Conservation (phyloP, 306 rosid species). For the Rosa rugosa region DNA sequence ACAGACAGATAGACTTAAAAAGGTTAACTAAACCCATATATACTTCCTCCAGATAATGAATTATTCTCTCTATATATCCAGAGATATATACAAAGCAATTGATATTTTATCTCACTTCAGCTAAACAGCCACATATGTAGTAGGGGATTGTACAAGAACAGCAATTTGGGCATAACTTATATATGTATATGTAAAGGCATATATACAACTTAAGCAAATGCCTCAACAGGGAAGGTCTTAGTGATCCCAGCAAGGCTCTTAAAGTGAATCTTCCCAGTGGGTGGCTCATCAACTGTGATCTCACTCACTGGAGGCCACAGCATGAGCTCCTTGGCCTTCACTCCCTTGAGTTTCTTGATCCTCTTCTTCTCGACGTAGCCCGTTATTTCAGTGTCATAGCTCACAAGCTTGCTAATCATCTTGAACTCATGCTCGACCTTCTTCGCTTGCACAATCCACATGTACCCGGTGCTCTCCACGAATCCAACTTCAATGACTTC, state of each 20-base stretch:
- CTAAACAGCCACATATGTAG: not conserved
- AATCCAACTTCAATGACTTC: slow-evolving; percentile 67
- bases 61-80: not conserved
- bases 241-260: slow-evolving; percentile 89
- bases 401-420: slow-evolving; percentile 61
- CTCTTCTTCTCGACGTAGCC: slow-evolving; percentile 54
- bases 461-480: slow-evolving; percentile 59
- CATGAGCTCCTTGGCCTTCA: slow-evolving; percentile 84
- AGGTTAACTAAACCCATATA: no score
- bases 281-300: slow-evolving; percentile 43
- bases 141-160: not conserved
- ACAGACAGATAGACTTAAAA: no score
- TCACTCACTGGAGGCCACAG: slow-evolving; percentile 88
- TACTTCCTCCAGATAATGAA: no score
- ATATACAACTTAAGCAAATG: slow-evolving; percentile 42
- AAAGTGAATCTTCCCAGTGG: slow-evolving; percentile 68
- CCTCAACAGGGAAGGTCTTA: slow-evolving; percentile 72
- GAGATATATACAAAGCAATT: not conserved
- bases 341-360: slow-evolving; percentile 73
- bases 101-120: not conserved
- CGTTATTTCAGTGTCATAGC: slow-evolving; percentile 53
- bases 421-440: slow-evolving; percentile 85
- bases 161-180: not conserved
- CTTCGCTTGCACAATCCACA: slow-evolving; percentile 70
- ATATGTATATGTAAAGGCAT: not conserved